phyloP scores from a whole-genome alignment of 139 green algal genomes.

The Pycnococcus provasolii region DNA sequence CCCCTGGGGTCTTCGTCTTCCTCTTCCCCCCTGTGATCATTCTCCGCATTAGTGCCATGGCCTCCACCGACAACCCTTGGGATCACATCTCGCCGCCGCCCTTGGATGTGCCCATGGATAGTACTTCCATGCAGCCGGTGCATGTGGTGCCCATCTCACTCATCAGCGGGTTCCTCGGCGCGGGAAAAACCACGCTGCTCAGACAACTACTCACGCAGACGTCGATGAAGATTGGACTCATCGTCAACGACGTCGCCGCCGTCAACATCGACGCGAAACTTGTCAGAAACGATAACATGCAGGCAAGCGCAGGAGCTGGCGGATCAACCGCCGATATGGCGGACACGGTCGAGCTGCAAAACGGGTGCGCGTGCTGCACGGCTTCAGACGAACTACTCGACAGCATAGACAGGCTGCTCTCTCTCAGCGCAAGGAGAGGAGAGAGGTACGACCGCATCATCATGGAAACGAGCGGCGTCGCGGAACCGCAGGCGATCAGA shows the following conservation, averaged over 20 bases:
- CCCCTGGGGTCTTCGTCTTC: too few species aligned
- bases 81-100: too few species aligned
- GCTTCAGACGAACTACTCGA: constrained; percentile 79
- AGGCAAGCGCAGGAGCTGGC: too few species aligned
- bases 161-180: constrained; percentile 52
- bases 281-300: constrained; percentile 47
- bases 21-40: too few species aligned
- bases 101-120: too few species aligned
- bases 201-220: constrained; percentile 68
- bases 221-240: constrained; percentile 74
- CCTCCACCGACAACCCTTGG: too few species aligned
- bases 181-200: constrained; percentile 84
- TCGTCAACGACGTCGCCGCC: constrained; percentile 84
- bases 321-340: constrained; percentile 48
- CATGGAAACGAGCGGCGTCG: constrained; percentile 82
- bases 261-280: constrained; percentile 94
- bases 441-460: constrained; percentile 69
- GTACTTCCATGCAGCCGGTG: too few species aligned
- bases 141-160: too few species aligned
- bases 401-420: constrained; percentile 72
- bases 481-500: constrained; percentile 79
- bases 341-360: constrained; percentile 85
- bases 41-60: too few species aligned
- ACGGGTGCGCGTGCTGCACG: constrained; percentile 85
- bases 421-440: constrained; percentile 53